Base-by-base conservation (phyloP, 176 grass and related monocot genomes). In the Cenchrus fungigraminus region DNA sequence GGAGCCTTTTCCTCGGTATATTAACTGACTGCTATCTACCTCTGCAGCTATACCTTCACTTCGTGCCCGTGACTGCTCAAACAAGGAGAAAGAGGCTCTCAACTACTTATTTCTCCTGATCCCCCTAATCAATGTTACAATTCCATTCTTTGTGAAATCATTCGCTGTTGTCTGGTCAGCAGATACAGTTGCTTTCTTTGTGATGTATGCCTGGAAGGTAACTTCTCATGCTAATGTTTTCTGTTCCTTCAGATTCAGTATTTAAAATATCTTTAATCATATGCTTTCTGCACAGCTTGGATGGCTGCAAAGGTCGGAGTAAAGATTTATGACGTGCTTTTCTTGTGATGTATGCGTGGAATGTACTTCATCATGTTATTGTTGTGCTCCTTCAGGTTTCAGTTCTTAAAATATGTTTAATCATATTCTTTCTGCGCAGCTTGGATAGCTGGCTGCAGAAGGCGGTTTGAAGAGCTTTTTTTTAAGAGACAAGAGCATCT, bases 161-260 rank as follows among this genome's bases (percentile, higher is more conserved):
- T 98, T 98, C 5, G 79, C 91, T 14, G 85, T 95, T 87, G 96
- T 98, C 70, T 98, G 93, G 93, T 95, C 96, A 63, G 91, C 96
- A 74, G 96, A 98, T 92, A 94, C 86, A 0, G 73, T 88, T 90
- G 89, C 93, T 55, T 98, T 98, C 87, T 92, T 98, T 28, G 19
- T 82, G 59, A 95, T 98, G 93, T 98, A 98, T 68, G 91, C 96
- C 12, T 98, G 96, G 96, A 98, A 95, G 96, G 96, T 98, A 89
- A 32, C 40, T 53, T 19, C 67, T 88, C 11, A 15, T 74, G 56
- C 64, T 77, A 54, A 57, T 65, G 9, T 17, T 52, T 13, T 16
- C 11, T 79, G 19, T 9, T 81, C 66, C 51, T 64, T 64, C 15
- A 13, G 52, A 84, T 77, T 47, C 6, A 6, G 0, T 65, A 73